These are phyloP conservation scores for Torulaspora maleeae DNA, from an alignment of 805 yeast genomes.

Conservation along the genomic window DNA sequence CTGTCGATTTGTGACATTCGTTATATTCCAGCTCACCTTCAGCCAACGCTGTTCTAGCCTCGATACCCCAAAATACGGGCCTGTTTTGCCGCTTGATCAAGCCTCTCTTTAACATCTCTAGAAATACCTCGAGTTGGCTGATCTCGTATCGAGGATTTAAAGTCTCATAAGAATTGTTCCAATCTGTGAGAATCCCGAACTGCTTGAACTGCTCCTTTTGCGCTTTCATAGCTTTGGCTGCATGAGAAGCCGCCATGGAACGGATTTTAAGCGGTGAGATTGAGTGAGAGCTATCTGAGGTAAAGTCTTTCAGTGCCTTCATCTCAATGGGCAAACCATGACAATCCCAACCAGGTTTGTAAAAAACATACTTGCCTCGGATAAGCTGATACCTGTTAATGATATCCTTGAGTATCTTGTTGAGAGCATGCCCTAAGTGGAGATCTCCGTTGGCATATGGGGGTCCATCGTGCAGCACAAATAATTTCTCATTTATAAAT, in stretches of 20 bases:
- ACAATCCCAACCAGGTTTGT: conserved; percentile 97
- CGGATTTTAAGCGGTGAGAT: conserved; percentile 51
- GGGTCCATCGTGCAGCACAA: conserved; percentile 91
- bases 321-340: conserved; percentile 96
- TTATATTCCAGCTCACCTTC: conserved; percentile 94
- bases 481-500: conserved; percentile 40
- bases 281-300: conserved; percentile 34
- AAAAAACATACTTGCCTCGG: conserved; percentile 58
- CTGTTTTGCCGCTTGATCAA: conserved; percentile 78
- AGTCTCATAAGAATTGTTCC: conserved; percentile 69
- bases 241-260: conserved; percentile 62
- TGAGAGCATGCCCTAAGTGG: conserved; percentile 88
- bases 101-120: conserved; percentile 56
- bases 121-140: conserved; percentile 68
- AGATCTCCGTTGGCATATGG: conserved; percentile 96
- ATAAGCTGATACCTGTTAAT: conserved; percentile 66
- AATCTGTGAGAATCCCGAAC: conserved; percentile 81
- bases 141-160: conserved; percentile 66
- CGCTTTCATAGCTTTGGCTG: conserved; percentile 54
- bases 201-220: conserved; percentile 63
- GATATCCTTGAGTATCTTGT: conserved; percentile 84
- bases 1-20: conserved; percentile 58
- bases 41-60: conserved; percentile 88
- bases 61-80: conserved; percentile 98
- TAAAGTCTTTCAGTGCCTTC: conserved; percentile 59